A percentile compares a stretch with the other conserved stretches of the same genome.
Evolutionary conservation across 306 rosid genomes (phyloP).

Genomic region (Sesbania bispinosa): DNA sequence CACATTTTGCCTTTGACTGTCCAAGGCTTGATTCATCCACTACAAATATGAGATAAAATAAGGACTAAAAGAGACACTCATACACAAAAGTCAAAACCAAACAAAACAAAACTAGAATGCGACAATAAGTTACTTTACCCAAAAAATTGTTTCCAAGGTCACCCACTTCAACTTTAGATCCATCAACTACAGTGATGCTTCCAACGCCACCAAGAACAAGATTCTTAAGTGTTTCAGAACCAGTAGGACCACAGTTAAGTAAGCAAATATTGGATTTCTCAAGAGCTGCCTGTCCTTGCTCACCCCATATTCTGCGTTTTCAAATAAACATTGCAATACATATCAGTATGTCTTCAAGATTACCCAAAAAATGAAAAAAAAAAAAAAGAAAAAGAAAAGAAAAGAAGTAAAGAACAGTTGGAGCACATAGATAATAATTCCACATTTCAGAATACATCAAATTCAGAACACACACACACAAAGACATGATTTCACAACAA

Average conservation of each 20-base stretch:
- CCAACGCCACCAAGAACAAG: slow-evolving; percentile 98
- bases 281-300: slow-evolving; percentile 75
- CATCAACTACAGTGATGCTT: slow-evolving; percentile 94
- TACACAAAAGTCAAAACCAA: background rate
- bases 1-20: slow-evolving; percentile 91
- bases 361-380: background rate
- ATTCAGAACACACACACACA: background rate
- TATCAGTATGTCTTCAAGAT: background rate
- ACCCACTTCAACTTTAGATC: slow-evolving; percentile 83
- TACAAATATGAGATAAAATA: slow-evolving; percentile 22
- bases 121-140: slow-evolving; percentile 44
- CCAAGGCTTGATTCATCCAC: slow-evolving; percentile 87
- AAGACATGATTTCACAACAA: background rate
- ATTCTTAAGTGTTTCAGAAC: slow-evolving; percentile 89
- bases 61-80: background rate
- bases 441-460: background rate
- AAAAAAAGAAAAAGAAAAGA: too few species aligned
- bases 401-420: background rate
- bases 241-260: slow-evolving; percentile 96
- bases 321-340: background rate
- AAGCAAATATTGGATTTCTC: slow-evolving; percentile 84
- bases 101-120: background rate
- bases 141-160: slow-evolving; percentile 96
- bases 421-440: background rate
- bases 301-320: slow-evolving; percentile 79